Evolutionary conservation across 495 filamentous ascomycete species (phyloP).

Genomic region (Talaromyces thailandensis): DNA sequence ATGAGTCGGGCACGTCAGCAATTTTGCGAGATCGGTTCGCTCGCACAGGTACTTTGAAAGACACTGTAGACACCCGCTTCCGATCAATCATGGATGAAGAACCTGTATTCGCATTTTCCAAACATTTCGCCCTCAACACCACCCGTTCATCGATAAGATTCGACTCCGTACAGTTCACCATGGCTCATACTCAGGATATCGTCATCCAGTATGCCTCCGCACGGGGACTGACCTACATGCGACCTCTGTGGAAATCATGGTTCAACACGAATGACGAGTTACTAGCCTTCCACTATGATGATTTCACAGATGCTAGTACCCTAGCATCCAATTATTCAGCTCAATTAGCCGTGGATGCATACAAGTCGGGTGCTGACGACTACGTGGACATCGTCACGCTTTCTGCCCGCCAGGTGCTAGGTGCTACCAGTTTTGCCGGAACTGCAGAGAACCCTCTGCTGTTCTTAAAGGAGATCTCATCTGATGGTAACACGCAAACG

Average conservation of each 20-base stretch:
- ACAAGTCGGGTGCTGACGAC: constrained; percentile 50
- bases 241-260: constrained; percentile 77
- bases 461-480: constrained; percentile 93
- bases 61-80: constrained; percentile 55
- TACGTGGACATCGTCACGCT: constrained; percentile 85
- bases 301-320: constrained; percentile 51
- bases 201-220: constrained; percentile 81
- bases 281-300: constrained; percentile 66
- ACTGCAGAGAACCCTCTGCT: constrained; percentile 77
- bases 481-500: constrained; percentile 89
- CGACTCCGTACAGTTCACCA: constrained; percentile 66
- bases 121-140: constrained; percentile 53
- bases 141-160: constrained; percentile 9
- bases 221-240: constrained; percentile 73
- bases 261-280: constrained; percentile 54
- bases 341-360: constrained; percentile 69
- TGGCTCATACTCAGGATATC: constrained; percentile 74
- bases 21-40: constrained; percentile 66
- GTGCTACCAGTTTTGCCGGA: constrained; percentile 80
- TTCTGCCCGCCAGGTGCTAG: constrained; percentile 85
- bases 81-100: constrained; percentile 73
- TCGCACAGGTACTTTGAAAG: constrained; percentile 53
- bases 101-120: constrained; percentile 87
- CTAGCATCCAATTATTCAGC: constrained; percentile 71
- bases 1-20: constrained; percentile 65